These are phyloP conservation scores for Pyricularia grisea DNA, from an alignment of 2,329 filamentous ascomycete genomes.

Conservation along the genomic window DNA sequence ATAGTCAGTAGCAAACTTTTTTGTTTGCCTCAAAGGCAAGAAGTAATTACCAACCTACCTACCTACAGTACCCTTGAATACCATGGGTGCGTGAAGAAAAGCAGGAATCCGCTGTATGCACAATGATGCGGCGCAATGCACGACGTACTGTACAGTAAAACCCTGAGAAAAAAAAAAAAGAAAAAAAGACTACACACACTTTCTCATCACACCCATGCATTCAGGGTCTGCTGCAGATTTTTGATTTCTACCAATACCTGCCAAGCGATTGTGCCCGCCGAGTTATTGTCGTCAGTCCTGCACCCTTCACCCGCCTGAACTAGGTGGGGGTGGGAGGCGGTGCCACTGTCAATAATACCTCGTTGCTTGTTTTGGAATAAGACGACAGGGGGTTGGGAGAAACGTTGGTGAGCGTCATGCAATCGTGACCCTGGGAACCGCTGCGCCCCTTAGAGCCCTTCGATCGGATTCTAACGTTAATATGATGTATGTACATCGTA, in stretches of 20 bases:
- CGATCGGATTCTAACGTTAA: neutral
- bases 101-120: neutral
- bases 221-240: neutral
- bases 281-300: neutral
- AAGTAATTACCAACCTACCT: too few species aligned
- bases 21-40: too few species aligned
- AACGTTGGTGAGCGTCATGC: neutral
- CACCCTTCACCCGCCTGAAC: neutral
- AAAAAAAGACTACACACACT: neutral
- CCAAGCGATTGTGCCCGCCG: neutral
- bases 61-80: too few species aligned
- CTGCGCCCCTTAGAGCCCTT: neutral
- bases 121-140: neutral
- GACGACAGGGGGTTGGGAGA: neutral
- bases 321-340: neutral
- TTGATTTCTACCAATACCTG: neutral
- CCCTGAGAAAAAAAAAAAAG: neutral
- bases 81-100: too few species aligned
- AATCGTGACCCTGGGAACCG: neutral
- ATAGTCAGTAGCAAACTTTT: too few species aligned
- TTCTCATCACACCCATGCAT: neutral
- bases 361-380: neutral
- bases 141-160: neutral
- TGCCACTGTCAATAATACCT: neutral
- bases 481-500: neutral